A percentile compares a stretch with the other conserved stretches of the same genome.
Evolutionary conservation across 768 basidiomycete genomes (phyloP).

Genomic region (Lentinula guzmanii): DNA sequence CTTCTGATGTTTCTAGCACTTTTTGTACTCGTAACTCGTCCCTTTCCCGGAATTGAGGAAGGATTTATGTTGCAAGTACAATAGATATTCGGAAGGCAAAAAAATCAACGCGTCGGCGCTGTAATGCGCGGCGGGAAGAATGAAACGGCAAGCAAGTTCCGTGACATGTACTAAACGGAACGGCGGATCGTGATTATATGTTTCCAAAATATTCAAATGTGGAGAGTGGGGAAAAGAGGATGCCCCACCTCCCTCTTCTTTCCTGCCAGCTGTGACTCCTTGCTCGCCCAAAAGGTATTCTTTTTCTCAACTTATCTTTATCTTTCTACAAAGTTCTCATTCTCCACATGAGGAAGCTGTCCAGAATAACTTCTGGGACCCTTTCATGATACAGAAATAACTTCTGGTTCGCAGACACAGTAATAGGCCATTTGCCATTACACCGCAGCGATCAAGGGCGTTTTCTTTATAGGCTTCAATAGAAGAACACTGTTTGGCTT

Average conservation of each 20-base stretch:
- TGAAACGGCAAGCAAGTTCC: background rate
- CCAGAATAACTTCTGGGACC: background rate
- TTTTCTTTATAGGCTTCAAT: background rate
- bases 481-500: background rate
- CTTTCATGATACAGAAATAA: background rate
- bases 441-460: background rate
- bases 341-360: background rate
- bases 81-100: background rate
- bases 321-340: background rate
- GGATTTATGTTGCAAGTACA: background rate
- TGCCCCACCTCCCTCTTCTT: background rate
- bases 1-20: no score
- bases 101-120: background rate
- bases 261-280: background rate
- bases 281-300: background rate
- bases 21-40: background rate
- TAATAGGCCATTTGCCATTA: background rate
- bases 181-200: background rate
- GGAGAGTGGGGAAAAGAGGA: background rate
- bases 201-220: background rate
- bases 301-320: slow-evolving; percentile 1
- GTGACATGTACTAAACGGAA: no score
- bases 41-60: background rate
- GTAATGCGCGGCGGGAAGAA: background rate
- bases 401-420: background rate